Percentiles rank a stretch among this genome's conserved stretches.
Evolutionary conservation across 2,329 filamentous ascomycete species (phyloP).

Genomic region (Aspergillus sp.): DNA sequence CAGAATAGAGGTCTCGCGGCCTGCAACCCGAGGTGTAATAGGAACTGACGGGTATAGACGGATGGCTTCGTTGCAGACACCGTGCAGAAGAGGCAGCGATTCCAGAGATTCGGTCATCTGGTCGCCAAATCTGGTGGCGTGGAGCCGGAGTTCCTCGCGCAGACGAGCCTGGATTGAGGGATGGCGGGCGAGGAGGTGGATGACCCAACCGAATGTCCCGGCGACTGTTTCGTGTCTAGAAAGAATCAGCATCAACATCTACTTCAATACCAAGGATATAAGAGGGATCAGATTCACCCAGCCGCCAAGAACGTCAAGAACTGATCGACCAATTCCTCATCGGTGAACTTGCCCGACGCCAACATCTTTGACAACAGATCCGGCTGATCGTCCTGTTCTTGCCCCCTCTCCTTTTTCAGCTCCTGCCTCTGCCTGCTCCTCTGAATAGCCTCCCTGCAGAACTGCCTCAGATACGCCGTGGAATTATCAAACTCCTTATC

Average conservation of each 20-base stretch:
- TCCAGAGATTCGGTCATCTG: background rate
- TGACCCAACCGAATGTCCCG: background rate
- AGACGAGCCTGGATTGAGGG: background rate
- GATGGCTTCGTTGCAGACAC: background rate
- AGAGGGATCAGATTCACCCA: background rate
- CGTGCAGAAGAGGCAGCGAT: background rate
- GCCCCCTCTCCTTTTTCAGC: background rate
- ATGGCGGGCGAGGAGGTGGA: background rate
- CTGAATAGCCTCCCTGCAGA: background rate
- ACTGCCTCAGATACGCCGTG: too few species aligned
- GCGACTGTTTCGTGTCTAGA: background rate
- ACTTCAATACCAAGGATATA: too few species aligned
- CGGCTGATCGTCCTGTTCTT: too few species aligned
- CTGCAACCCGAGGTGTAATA: background rate
- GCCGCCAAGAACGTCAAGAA: background rate
- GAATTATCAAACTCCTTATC: too few species aligned
- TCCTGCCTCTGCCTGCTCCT: background rate
- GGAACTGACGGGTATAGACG: conserved; percentile 1
- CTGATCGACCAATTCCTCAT: background rate
- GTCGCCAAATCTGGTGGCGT: background rate
- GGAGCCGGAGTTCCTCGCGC: background rate
- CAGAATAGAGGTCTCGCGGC: background rate
- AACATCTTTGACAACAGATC: background rate
- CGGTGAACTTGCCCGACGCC: background rate
- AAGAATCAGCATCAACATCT: too few species aligned